Evolutionary conservation across 2,329 filamentous ascomycete species (phyloP), one percentile per base, ranked within the genome.

Genomic region (Setomelanomma holmii): DNA sequence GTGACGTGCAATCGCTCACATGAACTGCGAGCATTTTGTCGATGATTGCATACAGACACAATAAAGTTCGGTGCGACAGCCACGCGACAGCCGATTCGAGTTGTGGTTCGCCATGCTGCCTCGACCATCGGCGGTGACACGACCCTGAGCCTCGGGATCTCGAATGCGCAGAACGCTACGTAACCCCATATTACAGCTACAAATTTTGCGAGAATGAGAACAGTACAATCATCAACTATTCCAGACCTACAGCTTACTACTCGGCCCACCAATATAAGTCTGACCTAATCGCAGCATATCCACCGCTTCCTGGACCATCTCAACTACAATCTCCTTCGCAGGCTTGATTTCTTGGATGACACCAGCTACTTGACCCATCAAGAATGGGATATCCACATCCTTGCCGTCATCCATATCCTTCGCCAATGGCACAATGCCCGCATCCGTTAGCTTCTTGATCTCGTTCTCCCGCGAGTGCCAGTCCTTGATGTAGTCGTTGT

Each of bases 331-430:
- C 59, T 88, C 83, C 40, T 80, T 84, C 0, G 93, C 93, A 0
- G 93, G 91, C 79, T 95, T 86, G 53, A 97, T 85, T 61, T 88
- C 86, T 27, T 79, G 75, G 51, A 97, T 90, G 1, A 87, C 83
- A 1, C 89, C 93, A 1, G 91, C 90, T 7, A 97, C 93, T 78
- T 96, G 91, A 1, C 93, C 93, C 93, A 97, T 97, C 68, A 97
- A 72, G 75, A 93, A 92, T 11, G 93, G 93, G 49, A 89, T 80
- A 68, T 97, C 93, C 11, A 96, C 79, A 35, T 96, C 91, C 49
- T 87, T 88, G 1, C 89, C 89, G 48, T 91, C 82, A 43, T 96
- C 90, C 67, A 96, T 80, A 70, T 98, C 93, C 69, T 90, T 82
- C 76, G 89, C 85, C 58, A 97, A 80, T 1, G 93, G 93, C 55